Conservation (phyloP, 805 yeast species). For the Yamadazyma olivae region DNA sequence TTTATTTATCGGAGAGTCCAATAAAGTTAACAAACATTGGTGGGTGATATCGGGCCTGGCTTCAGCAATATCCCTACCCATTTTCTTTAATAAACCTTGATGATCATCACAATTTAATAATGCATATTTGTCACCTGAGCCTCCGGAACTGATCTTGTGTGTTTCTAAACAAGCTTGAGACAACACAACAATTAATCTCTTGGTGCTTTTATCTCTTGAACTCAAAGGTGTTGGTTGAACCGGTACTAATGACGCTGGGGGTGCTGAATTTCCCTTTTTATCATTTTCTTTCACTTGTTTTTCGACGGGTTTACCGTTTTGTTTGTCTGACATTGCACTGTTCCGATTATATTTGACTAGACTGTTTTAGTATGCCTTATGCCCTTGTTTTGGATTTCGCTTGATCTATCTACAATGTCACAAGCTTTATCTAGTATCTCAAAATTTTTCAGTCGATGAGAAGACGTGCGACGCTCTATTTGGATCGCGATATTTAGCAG, state of each 20-base stretch:
- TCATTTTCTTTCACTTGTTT: background rate
- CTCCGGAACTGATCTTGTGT: conserved; percentile 79
- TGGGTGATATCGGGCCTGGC: conserved; percentile 99
- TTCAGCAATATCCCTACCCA: conserved; percentile 96
- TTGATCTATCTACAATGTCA: background rate
- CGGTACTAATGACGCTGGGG: conserved; percentile 76
- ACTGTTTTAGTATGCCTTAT: conserved; percentile 1
- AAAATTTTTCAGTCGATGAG: background rate
- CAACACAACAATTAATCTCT: conserved; percentile 89
- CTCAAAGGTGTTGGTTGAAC: conserved; percentile 77
- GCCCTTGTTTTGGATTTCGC: background rate
- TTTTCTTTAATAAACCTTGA: conserved; percentile 89
- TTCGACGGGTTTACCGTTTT: no score
- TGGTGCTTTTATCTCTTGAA: conserved; percentile 82
- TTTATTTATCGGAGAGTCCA: conserved; percentile 97
- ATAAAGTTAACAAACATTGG: conserved; percentile 88
- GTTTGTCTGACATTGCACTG: background rate
- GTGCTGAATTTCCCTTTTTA: background rate
- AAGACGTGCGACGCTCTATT: no score
- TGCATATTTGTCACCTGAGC: conserved; percentile 83
- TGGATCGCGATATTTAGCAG: no score
- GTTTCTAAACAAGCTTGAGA: conserved; percentile 96
- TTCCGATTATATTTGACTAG: background rate
- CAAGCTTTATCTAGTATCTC: background rate
- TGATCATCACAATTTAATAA: conserved; percentile 96